Percentiles rank a stretch among this genome's conserved stretches.
Conservation (phyloP, 2,329 filamentous ascomycete species). For the Sordariomycetes sp. region DNA sequence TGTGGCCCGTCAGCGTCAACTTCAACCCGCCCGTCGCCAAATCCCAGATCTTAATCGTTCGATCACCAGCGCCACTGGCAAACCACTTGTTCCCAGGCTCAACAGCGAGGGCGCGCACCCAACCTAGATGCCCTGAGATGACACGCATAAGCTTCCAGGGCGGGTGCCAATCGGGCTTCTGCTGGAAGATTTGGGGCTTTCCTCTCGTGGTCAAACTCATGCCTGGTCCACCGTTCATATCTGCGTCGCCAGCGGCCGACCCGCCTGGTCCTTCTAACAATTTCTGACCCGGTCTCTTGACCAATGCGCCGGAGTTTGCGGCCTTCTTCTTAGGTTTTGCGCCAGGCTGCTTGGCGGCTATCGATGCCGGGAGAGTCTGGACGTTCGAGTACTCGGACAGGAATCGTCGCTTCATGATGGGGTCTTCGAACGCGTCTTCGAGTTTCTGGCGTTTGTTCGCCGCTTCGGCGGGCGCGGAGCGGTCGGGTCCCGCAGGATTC, state of each 20-base stretch:
- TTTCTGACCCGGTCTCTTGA: constrained; percentile 18
- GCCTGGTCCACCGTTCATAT: constrained; percentile 9
- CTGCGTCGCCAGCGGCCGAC: constrained; percentile 7
- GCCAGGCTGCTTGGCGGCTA: constrained; percentile 70
- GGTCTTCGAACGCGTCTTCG: constrained; percentile 22
- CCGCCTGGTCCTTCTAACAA: constrained; percentile 22
- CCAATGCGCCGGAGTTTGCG: constrained; percentile 2
- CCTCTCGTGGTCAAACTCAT: constrained; percentile 22
- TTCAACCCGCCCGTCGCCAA: constrained; percentile 76
- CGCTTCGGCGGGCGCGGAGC: constrained; percentile 10
- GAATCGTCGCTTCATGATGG: constrained; percentile 39
- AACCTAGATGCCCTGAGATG: constrained; percentile 91
- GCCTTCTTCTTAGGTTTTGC: constrained; percentile 20
- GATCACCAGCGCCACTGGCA: constrained; percentile 85
- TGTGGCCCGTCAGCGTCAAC: constrained; percentile 86
- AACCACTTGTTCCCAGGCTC: constrained; percentile 98
- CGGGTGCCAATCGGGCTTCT: constrained; percentile 89
- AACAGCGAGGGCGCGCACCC: constrained; percentile 82
- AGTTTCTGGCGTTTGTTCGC: constrained; percentile 30
- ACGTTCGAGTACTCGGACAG: constrained; percentile 70
- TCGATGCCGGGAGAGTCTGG: constrained; percentile 63
- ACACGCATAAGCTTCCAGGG: constrained; percentile 99
- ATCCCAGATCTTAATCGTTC: constrained; percentile 99
- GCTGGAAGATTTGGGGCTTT: constrained; percentile 21
- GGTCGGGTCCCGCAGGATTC: constrained; percentile 5